Base-by-base conservation (phyloP, 2,329 filamentous ascomycete species). In the Boeremia exigua region DNA sequence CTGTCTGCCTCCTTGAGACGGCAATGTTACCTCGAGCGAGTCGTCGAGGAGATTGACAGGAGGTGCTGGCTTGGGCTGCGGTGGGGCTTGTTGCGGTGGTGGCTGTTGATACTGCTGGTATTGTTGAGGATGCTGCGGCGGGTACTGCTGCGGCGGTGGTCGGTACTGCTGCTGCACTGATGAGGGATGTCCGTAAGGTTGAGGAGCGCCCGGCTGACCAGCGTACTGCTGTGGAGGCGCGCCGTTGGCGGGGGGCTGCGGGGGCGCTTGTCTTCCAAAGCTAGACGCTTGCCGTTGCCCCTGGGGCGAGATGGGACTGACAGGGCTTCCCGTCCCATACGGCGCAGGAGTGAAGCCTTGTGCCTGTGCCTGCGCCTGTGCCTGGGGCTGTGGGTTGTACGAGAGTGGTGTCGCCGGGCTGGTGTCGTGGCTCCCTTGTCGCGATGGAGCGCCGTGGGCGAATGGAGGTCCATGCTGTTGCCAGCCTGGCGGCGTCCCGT, bases 31-130 rank as follows among this genome's bases (percentile, higher is more conserved):
- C 56, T 87, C 83, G 51, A 88, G 85, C 1, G 85, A 84, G 17
- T 86, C 86, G 30, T 85, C 84, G 48, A 90, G 80, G 42, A 89
- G 81, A 64, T 89, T 86, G 15, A 70, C 64, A 2, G 65, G 61
- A 1, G 65, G 60, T 1, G 60, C 68, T 15, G 67, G 66, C 33
- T 68, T 66, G 4, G 66, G 71, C 39, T 65, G 74, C 14, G 62
- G 63, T 29, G 60, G 62, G 12, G 60, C 60, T 40, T 62, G 58
- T 14, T 54, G 55, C 25, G 8, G 40, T 2, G 40, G 56, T 12
- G 46, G 60, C 38, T 66, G 65, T 38, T 60, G 63, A 19, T 61
- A 51, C 44, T 66, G 54, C 11, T 68, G 61, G 17, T 65, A 61
- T 10, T 58, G 60, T 14, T 49, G 56, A 2, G 40, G 45, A 28